phyloP scores from a whole-genome alignment of 1,139 yeast genomes.

The Sugiyamaella japonica region DNA sequence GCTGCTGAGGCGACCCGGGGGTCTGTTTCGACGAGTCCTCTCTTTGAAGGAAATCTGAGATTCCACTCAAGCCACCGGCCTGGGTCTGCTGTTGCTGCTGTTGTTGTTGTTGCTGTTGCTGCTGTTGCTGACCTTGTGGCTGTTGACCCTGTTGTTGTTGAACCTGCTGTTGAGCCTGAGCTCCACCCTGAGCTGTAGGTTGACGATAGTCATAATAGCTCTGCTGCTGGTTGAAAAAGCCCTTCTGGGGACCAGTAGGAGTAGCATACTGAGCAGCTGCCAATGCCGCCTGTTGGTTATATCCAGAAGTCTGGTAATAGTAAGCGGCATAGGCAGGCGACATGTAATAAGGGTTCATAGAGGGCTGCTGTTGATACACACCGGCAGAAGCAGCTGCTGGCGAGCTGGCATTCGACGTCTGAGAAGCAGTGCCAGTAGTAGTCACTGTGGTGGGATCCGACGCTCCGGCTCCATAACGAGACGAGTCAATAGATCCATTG shows the following conservation, averaged over 20 bases:
- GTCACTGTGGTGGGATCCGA: constrained; percentile 15
- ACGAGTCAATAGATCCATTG: constrained; percentile 10
- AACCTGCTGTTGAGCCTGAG: too few relatives aligned
- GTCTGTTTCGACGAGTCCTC: constrained; percentile 33
- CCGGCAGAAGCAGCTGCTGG: constrained; percentile 31
- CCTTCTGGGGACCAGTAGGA: constrained; percentile 32
- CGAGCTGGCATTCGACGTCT: constrained; percentile 22
- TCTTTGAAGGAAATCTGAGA: constrained; percentile 39
- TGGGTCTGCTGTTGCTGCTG: constrained; percentile 25
- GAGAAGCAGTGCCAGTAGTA: constrained; percentile 15
- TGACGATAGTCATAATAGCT: constrained; percentile 33
- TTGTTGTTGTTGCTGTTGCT: constrained; percentile 30
- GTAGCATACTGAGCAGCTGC: constrained; percentile 31
- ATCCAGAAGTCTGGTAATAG: constrained; percentile 37
- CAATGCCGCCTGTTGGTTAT: constrained; percentile 33
- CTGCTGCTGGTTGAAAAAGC: constrained; percentile 33
- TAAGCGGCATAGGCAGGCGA: constrained; percentile 37
- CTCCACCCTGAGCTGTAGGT: constrained; percentile 8
- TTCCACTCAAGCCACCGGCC: constrained; percentile 33
- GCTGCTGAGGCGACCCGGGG: constrained; percentile 33
- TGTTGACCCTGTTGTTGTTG: constrained; percentile 16
- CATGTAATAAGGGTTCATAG: constrained; percentile 34
- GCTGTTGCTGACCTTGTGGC: constrained; percentile 11
- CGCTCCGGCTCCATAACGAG: constrained; percentile 21
- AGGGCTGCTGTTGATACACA: constrained; percentile 31